phyloP scores from a whole-genome alignment of 805 yeast genomes.

The Yamadazyma phyllophila region DNA sequence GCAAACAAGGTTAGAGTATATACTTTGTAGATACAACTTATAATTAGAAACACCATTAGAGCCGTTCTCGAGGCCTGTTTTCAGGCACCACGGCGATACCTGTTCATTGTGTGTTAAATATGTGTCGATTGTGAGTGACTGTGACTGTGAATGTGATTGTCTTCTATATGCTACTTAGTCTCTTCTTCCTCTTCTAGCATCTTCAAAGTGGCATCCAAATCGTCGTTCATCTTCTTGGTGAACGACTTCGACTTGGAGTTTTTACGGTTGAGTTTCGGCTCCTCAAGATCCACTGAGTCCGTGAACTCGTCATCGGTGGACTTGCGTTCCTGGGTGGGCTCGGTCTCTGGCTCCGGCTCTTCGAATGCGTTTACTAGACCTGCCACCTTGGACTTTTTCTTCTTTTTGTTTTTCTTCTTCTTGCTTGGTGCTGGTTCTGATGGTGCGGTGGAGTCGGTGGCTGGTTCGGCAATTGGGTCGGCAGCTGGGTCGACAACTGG shows the following conservation, averaged over 20 bases:
- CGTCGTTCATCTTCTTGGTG: conserved; percentile 30
- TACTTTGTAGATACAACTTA: no score
- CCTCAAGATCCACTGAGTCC: conserved; percentile 14
- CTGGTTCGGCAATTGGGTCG: neutral
- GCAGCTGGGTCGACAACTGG: neutral
- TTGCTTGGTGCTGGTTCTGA: neutral
- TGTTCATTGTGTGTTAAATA: no score
- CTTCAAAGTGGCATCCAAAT: conserved; percentile 35
- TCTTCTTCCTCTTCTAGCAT: conserved; percentile 39
- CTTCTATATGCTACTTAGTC: conserved; percentile 9
- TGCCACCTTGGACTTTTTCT: conserved; percentile 8
- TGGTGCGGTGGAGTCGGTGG: neutral
- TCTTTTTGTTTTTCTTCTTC: conserved; percentile 5
- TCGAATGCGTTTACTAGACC: conserved; percentile 7
- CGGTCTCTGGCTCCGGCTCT: conserved; percentile 1
- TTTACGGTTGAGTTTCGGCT: conserved; percentile 18
- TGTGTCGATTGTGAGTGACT: no score
- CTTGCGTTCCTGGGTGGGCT: neutral
- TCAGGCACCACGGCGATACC: no score
- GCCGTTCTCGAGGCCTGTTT: no score
- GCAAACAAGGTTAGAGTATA: no score
- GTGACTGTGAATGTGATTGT: no score
- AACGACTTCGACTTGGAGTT: conserved; percentile 36
- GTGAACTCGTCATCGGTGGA: conserved; percentile 15
- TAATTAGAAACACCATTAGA: no score